Base-by-base conservation (phyloP, 2,329 filamentous ascomycete genomes). In the Aspergillus quadricinctus region DNA sequence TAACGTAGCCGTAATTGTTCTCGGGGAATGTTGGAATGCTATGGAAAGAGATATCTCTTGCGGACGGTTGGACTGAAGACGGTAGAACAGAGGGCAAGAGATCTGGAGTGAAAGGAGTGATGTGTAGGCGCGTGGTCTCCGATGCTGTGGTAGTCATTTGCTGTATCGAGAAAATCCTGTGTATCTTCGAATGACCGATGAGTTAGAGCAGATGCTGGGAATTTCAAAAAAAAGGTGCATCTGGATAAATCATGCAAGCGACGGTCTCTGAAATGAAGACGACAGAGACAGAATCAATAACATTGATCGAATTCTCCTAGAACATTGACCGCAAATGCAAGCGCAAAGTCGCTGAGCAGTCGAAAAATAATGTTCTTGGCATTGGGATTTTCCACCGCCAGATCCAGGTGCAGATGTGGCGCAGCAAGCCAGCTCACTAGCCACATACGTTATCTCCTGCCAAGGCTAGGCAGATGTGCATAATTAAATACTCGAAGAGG, bases 21-120 rank as follows among this genome's bases (percentile, higher is more conserved):
- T 99, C 94, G 14, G 93, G 93, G 61, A 96, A 96, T 0, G 92
- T 92, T 69, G 91, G 84, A 63, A 97, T 77, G 4, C 80, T 80
- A 74, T 97, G 93, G 75, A 88, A 97, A n/a, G 92, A 96, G 52
- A 97, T 83, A 69, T 92, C 90, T 59, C 85, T 85, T 21, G 90
- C 90, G 48, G 79, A 78, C 14, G 85, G 80, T 37, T 85, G 83
- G 14, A 90, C 69, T 0, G 87, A 82, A 0, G 87, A 79, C 23
- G 90, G 86, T 49, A 99, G 74, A 57, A 95, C 83, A 50, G 88
- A 80, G 55, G 83, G 81, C 55, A 94, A 79, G 19, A 97, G 83
- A 7, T 88, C 84, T 41, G 88, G 79, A 66, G 87, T 91, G 64
- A 99, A 83, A 49, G 94, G 94, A 17, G 90, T 88, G 66, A 99